phyloP scores from a whole-genome alignment of 805 yeast genomes.

The Osmozyma mogii region DNA sequence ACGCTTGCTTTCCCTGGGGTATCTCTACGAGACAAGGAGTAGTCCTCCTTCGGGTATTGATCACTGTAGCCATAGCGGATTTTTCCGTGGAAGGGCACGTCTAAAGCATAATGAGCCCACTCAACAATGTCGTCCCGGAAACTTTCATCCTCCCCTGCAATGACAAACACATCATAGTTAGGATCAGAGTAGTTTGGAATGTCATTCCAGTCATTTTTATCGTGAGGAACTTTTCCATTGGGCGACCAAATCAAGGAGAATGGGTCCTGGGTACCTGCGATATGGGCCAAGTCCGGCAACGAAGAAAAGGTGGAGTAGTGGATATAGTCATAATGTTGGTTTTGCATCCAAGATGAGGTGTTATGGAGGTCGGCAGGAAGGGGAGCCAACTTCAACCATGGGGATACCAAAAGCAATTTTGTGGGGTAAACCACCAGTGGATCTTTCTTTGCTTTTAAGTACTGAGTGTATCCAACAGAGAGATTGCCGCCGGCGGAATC shows the following conservation, averaged over 20 bases:
- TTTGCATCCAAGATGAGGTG: constrained; percentile 2
- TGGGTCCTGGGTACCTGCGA: constrained; percentile 10
- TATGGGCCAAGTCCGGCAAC: constrained; percentile 4
- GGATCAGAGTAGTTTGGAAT: constrained; percentile 24
- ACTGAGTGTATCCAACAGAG: constrained; percentile 22
- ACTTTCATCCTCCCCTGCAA: constrained; percentile 35
- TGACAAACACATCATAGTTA: constrained; percentile 19
- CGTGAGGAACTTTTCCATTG: constrained; percentile 16
- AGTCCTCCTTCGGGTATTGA: constrained; percentile 12
- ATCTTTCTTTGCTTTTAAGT: constrained; percentile 11
- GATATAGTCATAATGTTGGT: constrained; percentile 7
- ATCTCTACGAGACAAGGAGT: constrained; percentile 14
- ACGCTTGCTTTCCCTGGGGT: constrained; percentile 15
- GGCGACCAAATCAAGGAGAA: constrained; percentile 17
- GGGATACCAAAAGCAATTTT: constrained; percentile 22
- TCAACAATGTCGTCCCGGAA: constrained; percentile 33
- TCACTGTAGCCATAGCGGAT: constrained; percentile 21
- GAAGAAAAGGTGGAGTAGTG: constrained; percentile 6
- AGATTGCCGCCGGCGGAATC: constrained; percentile 39
- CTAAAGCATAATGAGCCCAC: constrained; percentile 27
- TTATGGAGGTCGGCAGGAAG: constrained; percentile 9
- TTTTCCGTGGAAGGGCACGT: constrained; percentile 16
- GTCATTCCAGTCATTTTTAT: constrained; percentile 21
- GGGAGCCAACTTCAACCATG: constrained; percentile 31
- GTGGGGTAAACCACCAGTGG: constrained; percentile 17